Base-by-base conservation (phyloP, 345 rosid genomes). In the Eucalyptus marginata region DNA sequence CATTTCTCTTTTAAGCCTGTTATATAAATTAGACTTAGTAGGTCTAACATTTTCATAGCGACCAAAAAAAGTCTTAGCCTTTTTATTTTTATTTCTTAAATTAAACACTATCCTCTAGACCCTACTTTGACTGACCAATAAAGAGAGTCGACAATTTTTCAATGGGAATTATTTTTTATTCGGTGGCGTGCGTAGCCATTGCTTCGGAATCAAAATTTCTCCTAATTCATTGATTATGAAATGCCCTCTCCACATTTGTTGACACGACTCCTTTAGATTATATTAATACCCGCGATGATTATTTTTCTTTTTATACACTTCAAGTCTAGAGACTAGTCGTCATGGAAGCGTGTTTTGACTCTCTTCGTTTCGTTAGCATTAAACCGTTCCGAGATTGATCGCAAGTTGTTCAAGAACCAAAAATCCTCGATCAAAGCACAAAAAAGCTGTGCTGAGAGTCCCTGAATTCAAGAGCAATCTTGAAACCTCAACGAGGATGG, bases 321-420 rank as follows among this genome's bases (percentile, higher is more conserved):
- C 4, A 62, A 7, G 17, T 29, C 71, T 66, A 31, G 43, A 31
- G 43, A 66, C 24, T 16, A 31, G 43, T 3, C 79, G 43, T 66
- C 4, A 0, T 1, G 22, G 11, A 8, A 66, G 79, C 79, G 20
- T 0, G 43, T 31, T 1, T 17, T 15, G 20, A 66, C 22, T 66
- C 31, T 31, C 40, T 66, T 22, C 33, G 9, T 31, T 66, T 66
- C 12, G 22, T 66, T 66, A 1, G 18, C 79, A 31, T 31, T 31
- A 0, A 66, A 15, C 43, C 3, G 22, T 66, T 15, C 79, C 12
- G 22, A 1, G 43, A 66, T 66, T 31, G 43, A 33, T 66, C 12
- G 43, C 4, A 66, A 31, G 40, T 16, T 14, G 79, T 15, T 33
- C 22, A 66, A 31, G 79, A 31, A 66, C 43, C 43, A 31, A 31